Evolutionary conservation across 2,329 filamentous ascomycete species (phyloP).

Genomic region (Macroventuria anomochaeta): DNA sequence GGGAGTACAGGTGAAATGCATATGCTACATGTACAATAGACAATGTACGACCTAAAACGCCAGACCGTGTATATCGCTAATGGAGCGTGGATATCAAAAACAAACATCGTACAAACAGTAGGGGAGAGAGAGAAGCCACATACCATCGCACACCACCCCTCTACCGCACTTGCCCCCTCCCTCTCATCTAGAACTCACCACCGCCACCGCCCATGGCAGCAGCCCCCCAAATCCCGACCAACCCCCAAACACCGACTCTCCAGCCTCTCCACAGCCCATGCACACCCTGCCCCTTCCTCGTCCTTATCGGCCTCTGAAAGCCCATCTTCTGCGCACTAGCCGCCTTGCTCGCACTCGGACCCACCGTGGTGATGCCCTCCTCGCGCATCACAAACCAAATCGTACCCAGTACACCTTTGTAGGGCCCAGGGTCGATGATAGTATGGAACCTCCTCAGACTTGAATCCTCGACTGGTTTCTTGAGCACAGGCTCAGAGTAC

Average conservation of each 20-base stretch:
- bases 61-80: constrained; percentile 11
- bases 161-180: too few species aligned
- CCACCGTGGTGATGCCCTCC: constrained; percentile 67
- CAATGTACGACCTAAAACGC: too few species aligned
- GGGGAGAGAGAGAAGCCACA: neutral
- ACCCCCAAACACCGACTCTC: constrained; percentile 79
- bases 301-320: constrained; percentile 49
- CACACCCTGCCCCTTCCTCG: constrained; percentile 69
- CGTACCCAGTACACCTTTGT: constrained; percentile 86
- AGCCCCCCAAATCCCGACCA: constrained; percentile 76
- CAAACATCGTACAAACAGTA: neutral
- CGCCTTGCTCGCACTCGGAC: constrained; percentile 28
- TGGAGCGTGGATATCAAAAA: constrained; percentile 8
- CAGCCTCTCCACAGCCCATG: constrained; percentile 75
- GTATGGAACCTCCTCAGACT: constrained; percentile 62
- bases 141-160: neutral
- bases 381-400: constrained; percentile 86
- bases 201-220: constrained; percentile 60
- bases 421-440: constrained; percentile 80
- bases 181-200: constrained; percentile 43
- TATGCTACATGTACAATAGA: neutral
- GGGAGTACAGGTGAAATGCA: too few species aligned
- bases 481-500: constrained; percentile 9
- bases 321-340: constrained; percentile 37
- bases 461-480: constrained; percentile 29